Percentiles rank a stretch among this genome's conserved stretches.
These are phyloP conservation scores for Lyophyllum semitale DNA, from an alignment of 768 basidiomycete genomes.

Conservation along the genomic window DNA sequence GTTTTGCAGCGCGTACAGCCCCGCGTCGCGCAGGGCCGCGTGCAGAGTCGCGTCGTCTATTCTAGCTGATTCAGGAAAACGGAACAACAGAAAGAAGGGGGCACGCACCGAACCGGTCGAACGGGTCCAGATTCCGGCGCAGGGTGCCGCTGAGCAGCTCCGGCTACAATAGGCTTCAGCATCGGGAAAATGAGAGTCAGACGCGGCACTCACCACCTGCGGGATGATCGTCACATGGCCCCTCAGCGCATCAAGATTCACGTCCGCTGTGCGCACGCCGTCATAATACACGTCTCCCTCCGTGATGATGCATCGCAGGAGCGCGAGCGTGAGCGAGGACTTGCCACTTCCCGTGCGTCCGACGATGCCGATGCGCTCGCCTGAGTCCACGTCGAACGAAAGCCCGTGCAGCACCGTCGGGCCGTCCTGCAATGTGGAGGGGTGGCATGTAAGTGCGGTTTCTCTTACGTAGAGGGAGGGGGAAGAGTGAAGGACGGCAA, in stretches of 20 bases:
- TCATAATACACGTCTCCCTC: constrained; percentile 59
- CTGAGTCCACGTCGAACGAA: constrained; percentile 49
- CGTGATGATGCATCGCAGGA: constrained; percentile 57
- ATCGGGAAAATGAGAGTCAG: not conserved
- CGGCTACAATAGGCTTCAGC: constrained; percentile 27
- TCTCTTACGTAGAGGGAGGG: too few relatives aligned
- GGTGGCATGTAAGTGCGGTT: not conserved
- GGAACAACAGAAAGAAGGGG: not conserved
- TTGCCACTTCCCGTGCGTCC: constrained; percentile 19
- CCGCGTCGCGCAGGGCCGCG: constrained; percentile 39
- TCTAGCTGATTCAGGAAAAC: not conserved
- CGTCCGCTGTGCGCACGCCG: constrained; percentile 41
- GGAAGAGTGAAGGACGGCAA: not conserved
- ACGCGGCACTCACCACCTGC: constrained; percentile 35
- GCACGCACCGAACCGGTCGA: constrained; percentile 44
- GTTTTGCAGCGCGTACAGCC: constrained; percentile 36
- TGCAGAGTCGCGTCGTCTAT: constrained; percentile 42
- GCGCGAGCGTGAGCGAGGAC: constrained; percentile 57
- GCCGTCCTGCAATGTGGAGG: not conserved
- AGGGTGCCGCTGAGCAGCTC: constrained; percentile 62
- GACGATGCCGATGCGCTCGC: constrained; percentile 55
- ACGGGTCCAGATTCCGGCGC: constrained; percentile 66
- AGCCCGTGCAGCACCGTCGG: constrained; percentile 33
- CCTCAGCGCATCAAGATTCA: constrained; percentile 58
- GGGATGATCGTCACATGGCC: constrained; percentile 61